A percentile compares a stretch with the other conserved stretches of the same genome.
Evolutionary conservation across 257 asterid species (phyloP).

Genomic region (Petrea volubilis): DNA sequence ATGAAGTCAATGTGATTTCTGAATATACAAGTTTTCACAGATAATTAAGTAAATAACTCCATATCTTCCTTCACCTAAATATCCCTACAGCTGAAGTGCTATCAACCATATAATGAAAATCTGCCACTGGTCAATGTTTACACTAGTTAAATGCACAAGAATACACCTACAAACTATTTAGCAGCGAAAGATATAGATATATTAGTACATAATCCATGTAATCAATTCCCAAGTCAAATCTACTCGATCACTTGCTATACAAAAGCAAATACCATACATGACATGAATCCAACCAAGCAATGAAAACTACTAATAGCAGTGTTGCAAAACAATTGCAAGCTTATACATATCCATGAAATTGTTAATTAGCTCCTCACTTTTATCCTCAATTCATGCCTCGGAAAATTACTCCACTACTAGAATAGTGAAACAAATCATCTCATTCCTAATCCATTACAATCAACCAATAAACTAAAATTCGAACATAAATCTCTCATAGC

Average conservation of each 20-base stretch:
- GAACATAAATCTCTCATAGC: background rate
- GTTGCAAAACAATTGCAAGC: background rate
- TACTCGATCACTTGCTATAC: background rate
- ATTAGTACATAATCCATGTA: background rate
- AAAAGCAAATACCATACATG: background rate
- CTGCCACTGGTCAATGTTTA: background rate
- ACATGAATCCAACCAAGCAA: background rate
- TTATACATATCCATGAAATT: conserved; percentile 3
- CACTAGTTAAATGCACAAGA: background rate
- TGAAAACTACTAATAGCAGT: conserved; percentile 9
- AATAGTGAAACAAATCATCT: background rate
- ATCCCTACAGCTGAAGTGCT: background rate
- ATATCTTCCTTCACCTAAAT: background rate
- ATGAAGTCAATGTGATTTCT: background rate
- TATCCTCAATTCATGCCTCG: background rate
- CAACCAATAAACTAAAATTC: background rate
- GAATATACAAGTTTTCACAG: background rate
- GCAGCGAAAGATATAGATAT: background rate
- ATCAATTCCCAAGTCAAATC: background rate
- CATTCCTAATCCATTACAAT: background rate
- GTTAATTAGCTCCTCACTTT: background rate
- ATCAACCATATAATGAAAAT: background rate
- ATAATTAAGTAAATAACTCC: too few relatives aligned
- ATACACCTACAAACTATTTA: background rate
- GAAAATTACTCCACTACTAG: background rate